phyloP scores from a whole-genome alignment of 495 filamentous ascomycete genomes.

The Staphylotrichum longicolle region DNA sequence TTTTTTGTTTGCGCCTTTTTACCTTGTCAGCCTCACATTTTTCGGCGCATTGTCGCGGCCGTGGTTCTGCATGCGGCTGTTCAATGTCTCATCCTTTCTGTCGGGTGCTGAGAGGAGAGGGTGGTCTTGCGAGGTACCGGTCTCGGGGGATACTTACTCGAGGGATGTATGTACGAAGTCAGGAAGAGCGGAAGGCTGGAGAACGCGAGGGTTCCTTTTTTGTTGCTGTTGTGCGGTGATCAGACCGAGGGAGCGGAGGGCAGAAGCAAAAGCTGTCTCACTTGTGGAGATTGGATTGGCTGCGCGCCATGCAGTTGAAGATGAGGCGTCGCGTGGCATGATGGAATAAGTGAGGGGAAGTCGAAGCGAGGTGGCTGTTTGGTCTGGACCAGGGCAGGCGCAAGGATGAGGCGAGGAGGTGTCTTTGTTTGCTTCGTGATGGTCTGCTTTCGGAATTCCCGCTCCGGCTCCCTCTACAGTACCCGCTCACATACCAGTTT shows the following conservation, averaged over 20 bases:
- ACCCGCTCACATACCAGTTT: neutral
- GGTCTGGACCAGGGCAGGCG: neutral
- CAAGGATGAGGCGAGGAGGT: neutral
- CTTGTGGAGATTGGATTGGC: neutral
- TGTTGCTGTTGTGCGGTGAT: neutral
- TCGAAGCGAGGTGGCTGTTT: neutral
- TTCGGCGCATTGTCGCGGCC: neutral
- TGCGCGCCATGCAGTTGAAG: neutral
- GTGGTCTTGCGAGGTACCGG: too few species aligned
- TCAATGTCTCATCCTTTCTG: neutral
- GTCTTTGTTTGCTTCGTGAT: neutral
- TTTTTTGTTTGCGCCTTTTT: neutral
- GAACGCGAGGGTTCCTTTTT: too few species aligned
- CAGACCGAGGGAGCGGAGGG: neutral
- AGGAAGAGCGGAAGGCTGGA: neutral
- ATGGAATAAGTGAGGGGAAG: neutral
- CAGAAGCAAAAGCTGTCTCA: constrained; percentile 5
- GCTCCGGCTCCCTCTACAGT: constrained; percentile 10
- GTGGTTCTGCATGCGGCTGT: neutral
- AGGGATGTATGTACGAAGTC: too few species aligned
- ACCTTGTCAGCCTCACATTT: neutral
- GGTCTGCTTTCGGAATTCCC: neutral
- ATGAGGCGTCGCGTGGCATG: constrained; percentile 10
- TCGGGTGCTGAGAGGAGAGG: neutral
- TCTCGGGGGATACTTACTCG: too few species aligned